Conservation (phyloP, 352 stramenopile genomes). For the Phytophthora fragariae region DNA sequence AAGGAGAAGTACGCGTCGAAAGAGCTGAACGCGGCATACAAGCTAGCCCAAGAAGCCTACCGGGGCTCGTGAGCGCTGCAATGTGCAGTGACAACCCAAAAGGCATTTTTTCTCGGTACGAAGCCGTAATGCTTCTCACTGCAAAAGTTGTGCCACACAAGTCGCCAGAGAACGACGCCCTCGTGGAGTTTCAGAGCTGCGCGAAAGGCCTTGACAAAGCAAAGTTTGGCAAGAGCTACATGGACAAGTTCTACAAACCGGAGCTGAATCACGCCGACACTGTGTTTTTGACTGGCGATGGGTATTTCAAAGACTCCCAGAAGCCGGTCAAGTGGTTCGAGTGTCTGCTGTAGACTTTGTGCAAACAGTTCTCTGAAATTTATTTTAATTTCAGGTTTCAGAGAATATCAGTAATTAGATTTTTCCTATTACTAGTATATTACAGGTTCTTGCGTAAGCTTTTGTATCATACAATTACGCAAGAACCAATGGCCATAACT, state of each 20-base stretch:
- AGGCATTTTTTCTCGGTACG: slow-evolving; percentile 44
- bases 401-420: background rate
- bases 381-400: background rate
- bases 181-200: slow-evolving; percentile 63
- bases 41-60: slow-evolving; percentile 40
- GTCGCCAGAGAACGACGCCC: slow-evolving; percentile 41
- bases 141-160: slow-evolving; percentile 36
- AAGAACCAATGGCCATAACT: too few relatives aligned
- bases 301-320: slow-evolving; percentile 36
- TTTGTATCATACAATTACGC: too few relatives aligned
- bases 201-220: slow-evolving; percentile 31
- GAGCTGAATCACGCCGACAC: slow-evolving; percentile 61
- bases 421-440: too few relatives aligned
- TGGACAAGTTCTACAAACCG: slow-evolving; percentile 44
- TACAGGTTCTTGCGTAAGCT: too few relatives aligned
- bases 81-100: slow-evolving; percentile 48
- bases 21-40: slow-evolving; percentile 37
- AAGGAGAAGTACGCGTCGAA: slow-evolving; percentile 26
- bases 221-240: slow-evolving; percentile 46
- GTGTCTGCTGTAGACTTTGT: slow-evolving; percentile 37
- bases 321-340: slow-evolving; percentile 61
- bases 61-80: slow-evolving; percentile 39
- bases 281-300: slow-evolving; percentile 49
- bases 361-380: background rate
- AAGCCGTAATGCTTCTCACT: slow-evolving; percentile 26